These are phyloP conservation scores for Fusarium zealandicum DNA, from an alignment of 2,329 filamentous ascomycete genomes.

Conservation along the genomic window DNA sequence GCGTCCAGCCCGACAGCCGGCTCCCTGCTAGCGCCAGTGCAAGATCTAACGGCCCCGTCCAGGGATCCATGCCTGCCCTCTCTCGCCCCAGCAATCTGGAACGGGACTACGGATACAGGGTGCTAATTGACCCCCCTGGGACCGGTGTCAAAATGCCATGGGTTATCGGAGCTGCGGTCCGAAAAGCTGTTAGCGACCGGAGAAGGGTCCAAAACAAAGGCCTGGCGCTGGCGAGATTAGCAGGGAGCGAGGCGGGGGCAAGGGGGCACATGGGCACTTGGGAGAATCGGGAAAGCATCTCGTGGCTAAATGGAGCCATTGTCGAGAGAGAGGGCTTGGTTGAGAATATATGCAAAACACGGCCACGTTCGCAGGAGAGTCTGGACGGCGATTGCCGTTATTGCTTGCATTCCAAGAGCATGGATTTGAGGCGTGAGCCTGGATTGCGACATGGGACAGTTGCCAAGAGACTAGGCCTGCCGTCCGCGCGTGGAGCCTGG, in stretches of 20 bases:
- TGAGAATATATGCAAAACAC: background rate
- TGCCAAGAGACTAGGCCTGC: too few species aligned
- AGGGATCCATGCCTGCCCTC: background rate
- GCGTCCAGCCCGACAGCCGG: background rate
- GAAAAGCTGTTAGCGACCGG: slow-evolving; percentile 12
- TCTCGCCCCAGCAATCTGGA: background rate
- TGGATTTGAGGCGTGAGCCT: too few species aligned
- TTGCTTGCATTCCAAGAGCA: background rate
- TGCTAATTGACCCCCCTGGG: background rate
- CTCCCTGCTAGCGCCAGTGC: slow-evolving; percentile 4
- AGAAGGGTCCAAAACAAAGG: slow-evolving; percentile 6
- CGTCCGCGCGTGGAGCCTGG: too few species aligned
- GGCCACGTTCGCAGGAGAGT: background rate
- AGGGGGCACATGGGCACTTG: background rate
- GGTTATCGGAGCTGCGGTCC: slow-evolving; percentile 31
- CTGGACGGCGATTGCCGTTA: background rate
- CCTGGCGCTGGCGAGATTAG: slow-evolving; percentile 32
- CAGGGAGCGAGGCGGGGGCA: slow-evolving; percentile 24
- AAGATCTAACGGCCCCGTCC: slow-evolving; percentile 22
- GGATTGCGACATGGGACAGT: too few species aligned
- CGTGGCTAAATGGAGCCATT: slow-evolving; percentile 2
- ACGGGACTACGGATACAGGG: background rate
- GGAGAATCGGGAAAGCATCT: slow-evolving; percentile 16
- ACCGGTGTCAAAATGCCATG: slow-evolving; percentile 8
- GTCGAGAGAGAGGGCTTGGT: background rate